Evolutionary conservation across 2,329 filamentous ascomycete species (phyloP).

Genomic region (Colletotrichum sp.): DNA sequence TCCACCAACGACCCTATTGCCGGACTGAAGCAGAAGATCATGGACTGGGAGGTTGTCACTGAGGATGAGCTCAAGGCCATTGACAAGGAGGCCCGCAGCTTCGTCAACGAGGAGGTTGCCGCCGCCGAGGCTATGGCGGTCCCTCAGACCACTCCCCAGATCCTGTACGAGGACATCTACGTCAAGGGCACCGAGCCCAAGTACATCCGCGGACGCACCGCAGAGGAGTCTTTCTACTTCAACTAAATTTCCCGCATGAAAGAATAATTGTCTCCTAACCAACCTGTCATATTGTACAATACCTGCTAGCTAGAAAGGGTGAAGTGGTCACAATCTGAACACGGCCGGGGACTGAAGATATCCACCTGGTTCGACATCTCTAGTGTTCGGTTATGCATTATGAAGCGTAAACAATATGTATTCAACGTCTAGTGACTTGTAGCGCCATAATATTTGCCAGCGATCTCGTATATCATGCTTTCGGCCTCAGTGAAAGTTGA

Average conservation of each 20-base stretch:
- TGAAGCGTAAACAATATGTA: background rate
- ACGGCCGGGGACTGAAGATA: slow-evolving; percentile 20
- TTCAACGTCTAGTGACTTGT: background rate
- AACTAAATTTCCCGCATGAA: slow-evolving; percentile 41
- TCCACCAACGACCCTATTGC: slow-evolving; percentile 98
- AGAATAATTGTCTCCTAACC: slow-evolving; percentile 22
- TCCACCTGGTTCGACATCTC: slow-evolving; percentile 12
- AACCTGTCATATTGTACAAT: slow-evolving; percentile 24
- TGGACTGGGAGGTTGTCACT: slow-evolving; percentile 90
- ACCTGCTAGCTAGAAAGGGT: slow-evolving; percentile 24
- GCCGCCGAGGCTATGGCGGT: slow-evolving; percentile 85
- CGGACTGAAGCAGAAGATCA: slow-evolving; percentile 95
- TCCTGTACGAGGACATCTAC: slow-evolving; percentile 97
- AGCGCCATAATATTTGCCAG: background rate
- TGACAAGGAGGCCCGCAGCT: slow-evolving; percentile 88
- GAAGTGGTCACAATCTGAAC: slow-evolving; percentile 21
- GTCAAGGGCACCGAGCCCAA: slow-evolving; percentile 85
- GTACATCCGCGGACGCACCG: slow-evolving; percentile 85
- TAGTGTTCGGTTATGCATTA: background rate
- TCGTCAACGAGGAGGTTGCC: slow-evolving; percentile 89
- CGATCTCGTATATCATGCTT: background rate
- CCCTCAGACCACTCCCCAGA: slow-evolving; percentile 80
- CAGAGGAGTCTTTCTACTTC: slow-evolving; percentile 96
- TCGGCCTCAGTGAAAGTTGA: background rate
- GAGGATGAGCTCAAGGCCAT: slow-evolving; percentile 97